Conservation (phyloP, 352 stramenopile genomes). For the Thraustochytrium sp. region DNA sequence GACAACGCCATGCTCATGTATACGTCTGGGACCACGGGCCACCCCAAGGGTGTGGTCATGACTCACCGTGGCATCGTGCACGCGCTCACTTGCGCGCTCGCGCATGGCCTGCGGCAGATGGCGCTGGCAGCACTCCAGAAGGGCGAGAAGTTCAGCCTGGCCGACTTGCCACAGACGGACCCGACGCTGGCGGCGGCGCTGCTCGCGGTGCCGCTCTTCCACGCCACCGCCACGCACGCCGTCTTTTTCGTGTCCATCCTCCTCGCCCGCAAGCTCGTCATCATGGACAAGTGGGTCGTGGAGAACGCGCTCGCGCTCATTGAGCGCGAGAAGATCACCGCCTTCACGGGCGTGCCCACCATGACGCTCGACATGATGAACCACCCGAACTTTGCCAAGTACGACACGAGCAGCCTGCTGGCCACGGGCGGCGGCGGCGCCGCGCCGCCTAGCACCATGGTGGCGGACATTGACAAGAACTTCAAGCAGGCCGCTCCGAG, state of each 20-base stretch:
- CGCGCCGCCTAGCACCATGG: background rate
- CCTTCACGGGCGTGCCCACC: slow-evolving; percentile 8
- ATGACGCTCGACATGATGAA: slow-evolving; percentile 27
- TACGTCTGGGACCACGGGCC: slow-evolving; percentile 71
- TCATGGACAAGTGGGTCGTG: background rate
- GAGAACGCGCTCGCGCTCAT: background rate
- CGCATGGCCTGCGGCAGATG: no score
- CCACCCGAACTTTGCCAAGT: slow-evolving; percentile 18
- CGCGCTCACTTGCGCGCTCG: background rate
- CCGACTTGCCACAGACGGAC: background rate
- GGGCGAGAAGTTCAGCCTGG: no score
- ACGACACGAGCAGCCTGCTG: background rate
- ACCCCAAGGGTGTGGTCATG: slow-evolving; percentile 72
- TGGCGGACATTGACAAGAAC: background rate
- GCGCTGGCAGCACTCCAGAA: background rate
- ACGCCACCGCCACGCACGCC: background rate
- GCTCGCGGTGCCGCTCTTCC: background rate
- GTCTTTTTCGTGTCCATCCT: background rate
- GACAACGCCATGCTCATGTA: slow-evolving; percentile 72
- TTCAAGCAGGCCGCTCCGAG: slow-evolving; percentile 3
- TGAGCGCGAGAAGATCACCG: background rate
- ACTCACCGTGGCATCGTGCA: slow-evolving; percentile 57
- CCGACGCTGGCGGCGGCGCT: background rate
- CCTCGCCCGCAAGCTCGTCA: background rate
- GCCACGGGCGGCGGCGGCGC: background rate